Conservation (phyloP, 306 rosid genomes). For the Cucurbita pepo region DNA sequence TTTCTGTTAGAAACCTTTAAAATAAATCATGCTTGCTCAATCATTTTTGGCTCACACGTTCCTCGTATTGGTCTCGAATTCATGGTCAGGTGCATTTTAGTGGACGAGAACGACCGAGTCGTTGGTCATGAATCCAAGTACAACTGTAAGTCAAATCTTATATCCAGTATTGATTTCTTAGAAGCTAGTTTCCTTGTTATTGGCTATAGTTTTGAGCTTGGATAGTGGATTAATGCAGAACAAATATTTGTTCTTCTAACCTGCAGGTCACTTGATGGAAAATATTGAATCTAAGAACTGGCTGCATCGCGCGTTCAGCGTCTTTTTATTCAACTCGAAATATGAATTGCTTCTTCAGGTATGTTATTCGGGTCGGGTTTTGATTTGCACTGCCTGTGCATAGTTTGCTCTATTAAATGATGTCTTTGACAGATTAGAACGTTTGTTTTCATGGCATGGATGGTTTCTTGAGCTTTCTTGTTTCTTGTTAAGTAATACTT, state of each 20-base stretch:
- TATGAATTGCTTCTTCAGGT: conserved; percentile 96
- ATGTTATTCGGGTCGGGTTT: conserved; percentile 1
- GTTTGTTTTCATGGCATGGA: not conserved
- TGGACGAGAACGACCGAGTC: conserved; percentile 83
- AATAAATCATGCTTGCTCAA: not conserved
- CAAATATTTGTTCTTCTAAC: conserved; percentile 9
- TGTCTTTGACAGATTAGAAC: not conserved
- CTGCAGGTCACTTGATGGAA: conserved; percentile 88
- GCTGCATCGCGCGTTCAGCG: conserved; percentile 96
- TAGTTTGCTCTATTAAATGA: not conserved
- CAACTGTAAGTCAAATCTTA: conserved; percentile 50
- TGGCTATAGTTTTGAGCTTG: not conserved
- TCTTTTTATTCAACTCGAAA: conserved; percentile 85
- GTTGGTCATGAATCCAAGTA: conserved; percentile 95
- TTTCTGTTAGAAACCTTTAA: not conserved
- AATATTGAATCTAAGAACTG: conserved; percentile 73
- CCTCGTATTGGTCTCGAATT: conserved; percentile 3
- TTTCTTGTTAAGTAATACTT: not conserved
- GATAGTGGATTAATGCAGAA: not conserved
- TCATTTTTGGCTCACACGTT: not conserved
- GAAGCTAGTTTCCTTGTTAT: not conserved
- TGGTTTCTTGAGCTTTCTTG: not conserved
- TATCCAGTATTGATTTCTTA: not conserved
- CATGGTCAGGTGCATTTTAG: conserved; percentile 76
- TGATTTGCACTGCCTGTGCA: not conserved